Base-by-base conservation (phyloP, 495 filamentous ascomycete genomes). In the Chaetomidium leptoderma region DNA sequence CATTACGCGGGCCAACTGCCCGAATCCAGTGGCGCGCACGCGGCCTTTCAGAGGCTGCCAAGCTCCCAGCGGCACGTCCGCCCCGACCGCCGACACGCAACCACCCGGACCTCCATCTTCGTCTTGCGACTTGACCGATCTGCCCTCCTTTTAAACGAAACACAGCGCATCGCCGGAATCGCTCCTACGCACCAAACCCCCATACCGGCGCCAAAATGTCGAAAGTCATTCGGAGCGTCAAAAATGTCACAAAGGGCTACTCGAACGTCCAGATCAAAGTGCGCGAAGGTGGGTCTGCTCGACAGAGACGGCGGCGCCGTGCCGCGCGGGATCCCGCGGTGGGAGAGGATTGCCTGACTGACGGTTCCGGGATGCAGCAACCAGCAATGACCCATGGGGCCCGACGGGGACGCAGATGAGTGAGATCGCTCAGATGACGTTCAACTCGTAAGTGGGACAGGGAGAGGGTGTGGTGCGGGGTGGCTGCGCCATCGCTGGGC, bases 191-290 rank as follows among this genome's bases (percentile, higher is more conserved):
- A 6, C 21, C 42, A 36, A 46, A 10, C 37, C 30, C 35, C 52
- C 37, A 26, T 32, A 62, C 48, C 14, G 50, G n/a, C 67, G 64
- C 62, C 74, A 76, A 74, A 64, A 99, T 97, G 93, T 97, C 93
- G 50, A 93, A 93, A 73, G 92, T 97, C 66, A 89, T 99, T 63
- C 86, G 93, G 72, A 95, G 91, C 69, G 93, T 99, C 63, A 97
- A 96, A 81, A 99, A 99, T 80, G 93, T 99, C 75, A 97, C 95
- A 66, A 97, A 97, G 78, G 95, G 95, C 66, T 99, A 99, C 73
- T 97, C 95, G 24, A 85, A 81, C 60, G 90, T 95, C 68, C 92
- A 99, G 80, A 90, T 97, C 67, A 99, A 97, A 78, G 95, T 99
- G 72, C 90, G 95, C 77, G 96, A 97, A 92, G 92, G 92, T 96